Percentiles rank a stretch among this genome's conserved stretches.
These are phyloP conservation scores for Suhomyces bolitotheri DNA, from an alignment of 1,139 yeast genomes.

Conservation along the genomic window DNA sequence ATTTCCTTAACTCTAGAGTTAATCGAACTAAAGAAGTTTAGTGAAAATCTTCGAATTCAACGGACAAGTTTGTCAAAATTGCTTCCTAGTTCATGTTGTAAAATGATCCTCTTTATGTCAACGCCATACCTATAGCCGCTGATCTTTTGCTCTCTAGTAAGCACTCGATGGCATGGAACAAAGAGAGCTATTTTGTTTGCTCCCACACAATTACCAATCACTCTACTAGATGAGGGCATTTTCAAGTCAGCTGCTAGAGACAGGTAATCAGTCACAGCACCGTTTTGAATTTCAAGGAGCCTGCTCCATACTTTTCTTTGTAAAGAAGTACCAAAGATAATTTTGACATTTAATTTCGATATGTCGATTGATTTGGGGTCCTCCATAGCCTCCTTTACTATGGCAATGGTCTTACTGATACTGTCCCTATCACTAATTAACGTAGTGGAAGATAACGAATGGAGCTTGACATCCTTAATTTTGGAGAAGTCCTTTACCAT, in stretches of 20 bases:
- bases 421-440: conserved; percentile 1
- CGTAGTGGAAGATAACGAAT: conserved; percentile 7
- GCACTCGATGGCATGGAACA: conserved; percentile 30
- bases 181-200: conserved; percentile 26
- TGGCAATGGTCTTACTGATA: conserved; percentile 15
- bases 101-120: conserved; percentile 18
- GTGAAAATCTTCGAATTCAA: too few species aligned
- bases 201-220: conserved; percentile 27
- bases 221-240: conserved; percentile 22
- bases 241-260: conserved; percentile 19
- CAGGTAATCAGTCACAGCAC: conserved; percentile 19
- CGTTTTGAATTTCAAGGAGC: conserved; percentile 17
- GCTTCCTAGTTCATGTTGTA: conserved; percentile 14
- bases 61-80: conserved; percentile 1
- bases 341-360: conserved; percentile 9
- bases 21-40: too few species aligned
- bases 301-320: conserved; percentile 26
- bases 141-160: conserved; percentile 19
- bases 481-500: conserved; percentile 20
- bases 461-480: conserved; percentile 3
- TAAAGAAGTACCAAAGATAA: conserved; percentile 26
- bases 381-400: conserved; percentile 15
- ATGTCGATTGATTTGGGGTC: conserved; percentile 14
- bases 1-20: too few species aligned
- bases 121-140: conserved; percentile 29